Evolutionary conservation across 106 monocot genomes (phyloP).

Genomic region (Acanthochlamys bracteata): DNA sequence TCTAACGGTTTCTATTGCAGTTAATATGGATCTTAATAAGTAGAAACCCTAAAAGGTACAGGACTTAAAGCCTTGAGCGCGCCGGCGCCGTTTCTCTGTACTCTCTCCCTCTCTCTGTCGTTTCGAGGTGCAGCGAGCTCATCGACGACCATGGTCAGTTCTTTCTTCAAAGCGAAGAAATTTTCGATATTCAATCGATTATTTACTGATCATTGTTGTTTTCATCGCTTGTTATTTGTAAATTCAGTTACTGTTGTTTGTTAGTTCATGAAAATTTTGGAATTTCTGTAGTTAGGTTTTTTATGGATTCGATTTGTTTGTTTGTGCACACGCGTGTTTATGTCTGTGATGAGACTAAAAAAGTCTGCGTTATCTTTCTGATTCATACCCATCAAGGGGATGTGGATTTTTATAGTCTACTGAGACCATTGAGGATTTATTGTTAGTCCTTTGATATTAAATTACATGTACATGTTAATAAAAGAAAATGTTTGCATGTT

Average conservation of each 20-base stretch:
- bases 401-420: neutral
- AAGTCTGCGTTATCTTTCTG: slow-evolving; percentile 1
- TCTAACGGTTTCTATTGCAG: neutral
- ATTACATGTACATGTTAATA: neutral
- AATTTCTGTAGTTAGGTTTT: too few species aligned
- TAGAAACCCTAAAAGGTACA: neutral
- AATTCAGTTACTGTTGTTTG: neutral
- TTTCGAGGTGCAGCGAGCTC: neutral
- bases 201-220: neutral
- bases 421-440: neutral
- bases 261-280: neutral
- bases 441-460: neutral
- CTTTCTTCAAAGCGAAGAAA: neutral
- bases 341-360: neutral
- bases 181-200: neutral
- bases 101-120: neutral
- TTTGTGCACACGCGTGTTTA: neutral
- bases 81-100: neutral
- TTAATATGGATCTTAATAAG: neutral
- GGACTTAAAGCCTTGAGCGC: neutral
- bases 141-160: neutral
- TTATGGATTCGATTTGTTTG: neutral
- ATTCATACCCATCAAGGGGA: neutral
- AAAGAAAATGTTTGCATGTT: too few species aligned
- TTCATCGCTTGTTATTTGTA: neutral